Base-by-base conservation (phyloP, 306 rosid species). In the Coriaria nepalensis region DNA sequence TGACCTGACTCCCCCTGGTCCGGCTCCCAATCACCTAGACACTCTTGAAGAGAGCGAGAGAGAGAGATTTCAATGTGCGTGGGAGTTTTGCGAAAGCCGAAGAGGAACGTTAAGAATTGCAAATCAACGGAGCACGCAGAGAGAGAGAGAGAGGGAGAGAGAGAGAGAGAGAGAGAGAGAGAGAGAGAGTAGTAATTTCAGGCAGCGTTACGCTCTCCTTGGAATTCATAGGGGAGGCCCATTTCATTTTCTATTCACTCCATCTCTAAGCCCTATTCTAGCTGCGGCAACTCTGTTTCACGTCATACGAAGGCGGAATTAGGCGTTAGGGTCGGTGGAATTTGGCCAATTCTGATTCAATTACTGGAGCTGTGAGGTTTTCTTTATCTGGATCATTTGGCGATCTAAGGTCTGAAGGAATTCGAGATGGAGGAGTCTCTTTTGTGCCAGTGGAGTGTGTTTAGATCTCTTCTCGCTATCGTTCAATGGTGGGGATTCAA, bases 401-500 rank as follows among this genome's bases (percentile, higher is more conserved):
- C 50, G 75, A 72, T 61, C 67, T 52, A 20, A 55, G 42, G 46
- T 64, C 67, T 55, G 53, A 44, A 58, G 47, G 13, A 14, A 49
- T 50, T 43, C 53, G 29, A 15, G 29, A 82, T 83, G 96, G 96
- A 88, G 62, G 95, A 83, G 45, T 53, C 64, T 66, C 37, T 68
- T 53, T 20, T 78, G 66, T 78, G 65, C 50, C 86, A 83, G 60
- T 83, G 86, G 95, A 76, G 56, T 63, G 74, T 68, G 8, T 5
- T 81, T 72, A 78, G 93, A 88, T 88, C 96, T 71, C 81, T 88
- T 32, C 51, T 88, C 9, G 85, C 90, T 9, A 84, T 88, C 60
- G 69, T 88, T 64, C 96, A 88, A 55, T 88, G 96, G 96, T 88
- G 96, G 96, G 57, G 63, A 37, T 88, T 88, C 80, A 88, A 88